phyloP scores from a whole-genome alignment of 352 stramenopile species.

The Elongisporangium anandrum region DNA sequence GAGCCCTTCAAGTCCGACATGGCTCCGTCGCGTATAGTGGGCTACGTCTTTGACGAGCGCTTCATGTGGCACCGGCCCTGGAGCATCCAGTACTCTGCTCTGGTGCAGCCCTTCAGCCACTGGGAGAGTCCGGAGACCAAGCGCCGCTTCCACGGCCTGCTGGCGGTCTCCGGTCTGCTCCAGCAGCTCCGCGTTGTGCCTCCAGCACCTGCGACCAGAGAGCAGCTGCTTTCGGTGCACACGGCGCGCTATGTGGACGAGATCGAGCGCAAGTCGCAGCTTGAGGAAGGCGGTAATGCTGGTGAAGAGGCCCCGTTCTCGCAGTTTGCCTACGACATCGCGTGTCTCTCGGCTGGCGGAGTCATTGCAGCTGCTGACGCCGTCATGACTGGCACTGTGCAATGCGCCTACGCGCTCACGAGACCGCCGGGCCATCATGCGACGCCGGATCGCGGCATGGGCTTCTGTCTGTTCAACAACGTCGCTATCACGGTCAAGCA shows the following conservation, averaged over 20 bases:
- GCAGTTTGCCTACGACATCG: slow-evolving; percentile 73
- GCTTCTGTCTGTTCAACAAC: slow-evolving; percentile 76
- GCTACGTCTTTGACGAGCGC: slow-evolving; percentile 81
- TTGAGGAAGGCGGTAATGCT: slow-evolving; percentile 57
- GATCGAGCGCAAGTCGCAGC: slow-evolving; percentile 41
- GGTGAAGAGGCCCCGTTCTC: slow-evolving; percentile 71
- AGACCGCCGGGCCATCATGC: slow-evolving; percentile 74
- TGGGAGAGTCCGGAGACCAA: slow-evolving; percentile 84
- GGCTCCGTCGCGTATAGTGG: slow-evolving; percentile 23
- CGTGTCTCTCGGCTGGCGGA: slow-evolving; percentile 60
- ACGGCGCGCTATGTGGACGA: slow-evolving; percentile 45
- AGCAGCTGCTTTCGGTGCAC: slow-evolving; percentile 59
- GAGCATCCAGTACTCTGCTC: slow-evolving; percentile 40
- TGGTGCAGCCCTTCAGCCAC: slow-evolving; percentile 62
- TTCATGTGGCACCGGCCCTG: slow-evolving; percentile 75
- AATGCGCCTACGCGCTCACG: slow-evolving; percentile 56
- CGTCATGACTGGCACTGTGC: slow-evolving; percentile 37
- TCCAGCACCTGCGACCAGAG: slow-evolving; percentile 27
- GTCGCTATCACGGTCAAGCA: slow-evolving; percentile 54
- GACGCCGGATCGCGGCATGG: slow-evolving; percentile 46
- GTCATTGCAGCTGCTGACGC: slow-evolving; percentile 55
- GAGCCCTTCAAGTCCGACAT: neutral
- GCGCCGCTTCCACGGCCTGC: slow-evolving; percentile 70
- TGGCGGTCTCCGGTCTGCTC: slow-evolving; percentile 69
- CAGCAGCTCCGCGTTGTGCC: slow-evolving; percentile 30